Conservation (phyloP, 345 rosid genomes). For the Pistacia atlantica region DNA sequence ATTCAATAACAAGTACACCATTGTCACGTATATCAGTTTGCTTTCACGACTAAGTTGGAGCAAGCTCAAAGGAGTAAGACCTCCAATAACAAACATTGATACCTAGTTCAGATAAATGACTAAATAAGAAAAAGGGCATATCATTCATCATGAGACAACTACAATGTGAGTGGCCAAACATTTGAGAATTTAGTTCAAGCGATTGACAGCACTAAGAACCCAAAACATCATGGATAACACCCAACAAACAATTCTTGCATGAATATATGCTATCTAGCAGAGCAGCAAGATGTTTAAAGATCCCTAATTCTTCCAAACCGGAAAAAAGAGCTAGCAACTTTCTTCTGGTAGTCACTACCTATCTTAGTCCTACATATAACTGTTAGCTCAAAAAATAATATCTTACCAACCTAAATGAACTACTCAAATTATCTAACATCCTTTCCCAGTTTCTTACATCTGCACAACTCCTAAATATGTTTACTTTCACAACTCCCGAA, state of each 20-base stretch:
- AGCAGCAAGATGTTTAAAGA: neutral
- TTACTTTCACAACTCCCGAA: neutral
- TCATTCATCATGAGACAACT: neutral
- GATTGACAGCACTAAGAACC: neutral
- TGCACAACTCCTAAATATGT: neutral
- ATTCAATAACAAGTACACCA: neutral
- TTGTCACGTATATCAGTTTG: neutral
- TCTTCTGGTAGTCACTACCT: neutral
- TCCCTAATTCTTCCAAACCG: neutral
- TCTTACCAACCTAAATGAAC: neutral
- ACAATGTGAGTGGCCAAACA: neutral
- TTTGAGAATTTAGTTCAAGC: neutral
- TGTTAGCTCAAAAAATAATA: slow-evolving; percentile 1
- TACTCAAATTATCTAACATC: neutral
- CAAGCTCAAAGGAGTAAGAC: neutral
- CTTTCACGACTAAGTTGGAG: slow-evolving; percentile 10
- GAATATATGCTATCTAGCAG: neutral
- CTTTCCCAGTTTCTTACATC: neutral
- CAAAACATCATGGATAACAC: neutral
- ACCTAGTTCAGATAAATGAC: slow-evolving; percentile 10
- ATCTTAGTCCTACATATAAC: neutral
- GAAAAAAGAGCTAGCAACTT: neutral
- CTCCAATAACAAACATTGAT: neutral
- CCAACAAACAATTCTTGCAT: neutral
- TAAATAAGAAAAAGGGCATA: neutral